Conservation (phyloP, 768 basidiomycete genomes). For the Mycena olivaceomarginata region DNA sequence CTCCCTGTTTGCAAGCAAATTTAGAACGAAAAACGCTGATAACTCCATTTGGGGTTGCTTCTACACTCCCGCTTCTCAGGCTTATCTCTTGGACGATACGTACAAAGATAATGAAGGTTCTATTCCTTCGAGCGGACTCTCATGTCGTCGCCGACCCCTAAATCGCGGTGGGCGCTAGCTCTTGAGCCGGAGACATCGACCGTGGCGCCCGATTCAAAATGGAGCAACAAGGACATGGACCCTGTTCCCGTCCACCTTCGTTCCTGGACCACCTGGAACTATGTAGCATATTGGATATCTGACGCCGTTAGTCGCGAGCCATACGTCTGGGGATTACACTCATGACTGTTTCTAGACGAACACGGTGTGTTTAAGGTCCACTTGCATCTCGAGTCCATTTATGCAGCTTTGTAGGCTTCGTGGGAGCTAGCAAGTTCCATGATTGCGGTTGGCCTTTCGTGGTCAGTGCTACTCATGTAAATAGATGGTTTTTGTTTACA, state of each 20-base stretch:
- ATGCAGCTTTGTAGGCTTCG: constrained; percentile 50
- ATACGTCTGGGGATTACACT: neutral
- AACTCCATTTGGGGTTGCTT: constrained; percentile 7
- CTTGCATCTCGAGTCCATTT: constrained; percentile 40
- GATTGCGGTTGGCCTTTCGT: constrained; percentile 85
- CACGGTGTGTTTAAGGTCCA: constrained; percentile 17
- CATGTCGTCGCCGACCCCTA: constrained; percentile 28
- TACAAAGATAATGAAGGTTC: constrained; percentile 15
- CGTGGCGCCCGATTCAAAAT: constrained; percentile 75
- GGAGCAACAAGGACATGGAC: constrained; percentile 88
- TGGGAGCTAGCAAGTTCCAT: constrained; percentile 85
- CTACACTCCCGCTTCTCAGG: neutral
- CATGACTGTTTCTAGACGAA: constrained; percentile 26
- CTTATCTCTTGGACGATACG: constrained; percentile 2
- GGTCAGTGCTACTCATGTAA: constrained; percentile 56
- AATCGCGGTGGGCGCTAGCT: constrained; percentile 55
- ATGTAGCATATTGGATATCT: constrained; percentile 77
- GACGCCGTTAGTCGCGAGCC: constrained; percentile 57
- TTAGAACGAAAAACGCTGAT: neutral
- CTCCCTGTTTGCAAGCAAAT: neutral
- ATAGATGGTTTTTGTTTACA: neutral
- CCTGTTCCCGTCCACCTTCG: constrained; percentile 76
- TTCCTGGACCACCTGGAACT: constrained; percentile 84
- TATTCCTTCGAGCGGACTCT: constrained; percentile 21
- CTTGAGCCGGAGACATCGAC: constrained; percentile 71